Conservation (phyloP, 805 yeast species). For the Metschnikowia peoriensis region DNA sequence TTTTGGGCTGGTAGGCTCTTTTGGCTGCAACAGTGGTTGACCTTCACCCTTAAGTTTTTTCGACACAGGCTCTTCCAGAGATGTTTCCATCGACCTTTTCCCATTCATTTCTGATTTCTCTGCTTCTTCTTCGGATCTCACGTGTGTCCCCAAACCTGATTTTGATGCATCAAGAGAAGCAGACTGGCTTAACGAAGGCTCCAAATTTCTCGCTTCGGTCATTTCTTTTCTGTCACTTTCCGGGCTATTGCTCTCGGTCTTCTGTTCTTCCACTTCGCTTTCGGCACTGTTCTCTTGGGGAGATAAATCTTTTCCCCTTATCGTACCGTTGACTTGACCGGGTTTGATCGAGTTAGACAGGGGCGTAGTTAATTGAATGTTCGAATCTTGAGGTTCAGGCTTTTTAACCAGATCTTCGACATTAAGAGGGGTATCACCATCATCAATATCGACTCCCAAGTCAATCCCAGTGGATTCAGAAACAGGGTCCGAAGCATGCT, state of each 20-base stretch:
- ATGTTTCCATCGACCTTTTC: neutral
- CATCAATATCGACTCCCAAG: neutral
- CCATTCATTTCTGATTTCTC: neutral
- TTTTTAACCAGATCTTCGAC: no score
- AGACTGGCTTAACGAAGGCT: no score
- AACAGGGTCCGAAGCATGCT: neutral
- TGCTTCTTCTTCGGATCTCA: no score
- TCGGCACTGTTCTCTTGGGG: no score
- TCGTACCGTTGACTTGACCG: no score
- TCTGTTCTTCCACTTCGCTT: neutral
- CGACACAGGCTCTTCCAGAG: neutral
- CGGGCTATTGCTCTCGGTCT: neutral
- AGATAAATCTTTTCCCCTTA: no score
- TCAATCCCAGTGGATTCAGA: neutral
- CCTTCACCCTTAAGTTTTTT: neutral
- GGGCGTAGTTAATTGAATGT: no score
- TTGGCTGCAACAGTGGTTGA: neutral
- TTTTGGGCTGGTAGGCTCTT: neutral
- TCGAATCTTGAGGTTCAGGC: no score
- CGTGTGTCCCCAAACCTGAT: no score
- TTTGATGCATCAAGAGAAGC: no score
- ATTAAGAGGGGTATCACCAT: neutral
- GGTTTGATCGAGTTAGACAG: no score
- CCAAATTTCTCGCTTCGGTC: neutral
- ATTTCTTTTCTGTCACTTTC: neutral